These are phyloP conservation scores for Beta vulgaris DNA, from an alignment of 148 eudicot species.

Conservation along the genomic window DNA sequence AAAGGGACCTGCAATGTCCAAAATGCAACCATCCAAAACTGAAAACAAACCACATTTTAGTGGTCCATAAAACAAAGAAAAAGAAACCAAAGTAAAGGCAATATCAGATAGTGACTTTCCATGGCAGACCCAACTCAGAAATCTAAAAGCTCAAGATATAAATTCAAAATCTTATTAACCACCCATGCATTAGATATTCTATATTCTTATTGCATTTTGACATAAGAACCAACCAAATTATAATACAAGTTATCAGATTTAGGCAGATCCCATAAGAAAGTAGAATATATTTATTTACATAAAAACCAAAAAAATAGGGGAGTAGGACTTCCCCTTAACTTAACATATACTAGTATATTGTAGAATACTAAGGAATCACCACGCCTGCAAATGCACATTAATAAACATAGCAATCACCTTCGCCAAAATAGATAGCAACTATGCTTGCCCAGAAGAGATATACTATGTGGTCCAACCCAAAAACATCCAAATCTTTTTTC, in stretches of 20 bases:
- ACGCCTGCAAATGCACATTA: conserved; percentile 10
- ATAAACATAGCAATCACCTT: conserved; percentile 26
- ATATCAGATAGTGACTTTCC: conserved; percentile 39
- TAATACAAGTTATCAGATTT: background rate
- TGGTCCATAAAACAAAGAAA: conserved; percentile 30
- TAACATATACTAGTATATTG: conserved; percentile 6
- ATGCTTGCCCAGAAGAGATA: conserved; percentile 21
- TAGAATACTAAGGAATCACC: conserved; percentile 17
- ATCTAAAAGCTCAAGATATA: conserved; percentile 16
- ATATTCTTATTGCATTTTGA: conserved; percentile 3
- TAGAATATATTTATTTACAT: too few species aligned
- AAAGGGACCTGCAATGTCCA: conserved; percentile 33
- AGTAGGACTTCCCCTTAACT: background rate
- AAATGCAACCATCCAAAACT: conserved; percentile 39
- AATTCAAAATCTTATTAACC: conserved; percentile 6
- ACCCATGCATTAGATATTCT: conserved; percentile 7
- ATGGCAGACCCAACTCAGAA: conserved; percentile 44
- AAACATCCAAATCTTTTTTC: conserved; percentile 33
- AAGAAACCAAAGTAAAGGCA: conserved; percentile 33
- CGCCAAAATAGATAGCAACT: conserved; percentile 38
- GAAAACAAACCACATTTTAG: conserved; percentile 22
- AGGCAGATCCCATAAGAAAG: conserved; percentile 10
- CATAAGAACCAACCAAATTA: conserved; percentile 9
- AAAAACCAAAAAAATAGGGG: background rate
- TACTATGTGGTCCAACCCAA: conserved; percentile 34